phyloP scores from a whole-genome alignment of 2,329 filamentous ascomycete species.

The Phialocephala subalpina region DNA sequence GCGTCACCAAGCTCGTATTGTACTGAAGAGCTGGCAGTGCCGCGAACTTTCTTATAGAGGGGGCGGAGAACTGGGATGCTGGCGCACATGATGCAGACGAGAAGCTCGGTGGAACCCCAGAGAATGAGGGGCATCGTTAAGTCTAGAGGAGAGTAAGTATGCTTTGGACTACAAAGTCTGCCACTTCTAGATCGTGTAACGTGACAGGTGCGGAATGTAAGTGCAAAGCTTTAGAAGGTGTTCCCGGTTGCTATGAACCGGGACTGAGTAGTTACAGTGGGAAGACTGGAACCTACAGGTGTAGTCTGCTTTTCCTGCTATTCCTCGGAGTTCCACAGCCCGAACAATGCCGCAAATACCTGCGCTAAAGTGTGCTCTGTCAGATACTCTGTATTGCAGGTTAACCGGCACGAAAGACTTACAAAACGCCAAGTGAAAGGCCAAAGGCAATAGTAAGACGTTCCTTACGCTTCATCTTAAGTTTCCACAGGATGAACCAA shows the following conservation, averaged over 20 bases:
- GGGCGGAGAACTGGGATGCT: neutral
- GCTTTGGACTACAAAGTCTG: too few relatives aligned
- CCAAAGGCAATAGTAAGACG: neutral
- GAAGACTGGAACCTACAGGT: neutral
- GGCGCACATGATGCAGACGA: neutral
- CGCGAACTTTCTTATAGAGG: neutral
- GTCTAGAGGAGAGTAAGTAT: too few relatives aligned
- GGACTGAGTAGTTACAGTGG: neutral
- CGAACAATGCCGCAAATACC: neutral
- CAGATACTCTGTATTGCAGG: neutral
- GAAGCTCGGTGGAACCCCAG: neutral
- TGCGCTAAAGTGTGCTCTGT: neutral
- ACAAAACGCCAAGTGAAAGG: neutral
- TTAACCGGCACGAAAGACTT: neutral
- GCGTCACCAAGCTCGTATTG: neutral
- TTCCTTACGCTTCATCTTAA: conserved; percentile 1
- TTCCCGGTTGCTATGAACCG: neutral
- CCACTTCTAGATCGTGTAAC: too few relatives aligned
- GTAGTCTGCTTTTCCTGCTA: neutral
- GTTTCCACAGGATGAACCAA: neutral
- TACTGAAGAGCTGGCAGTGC: neutral
- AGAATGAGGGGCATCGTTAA: neutral
- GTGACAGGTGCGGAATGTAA: too few relatives aligned
- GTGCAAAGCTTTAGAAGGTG: too few relatives aligned
- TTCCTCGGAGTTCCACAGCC: neutral